Evolutionary conservation across 1,139 yeast genomes (phyloP).

Genomic region (Pichia sp.): DNA sequence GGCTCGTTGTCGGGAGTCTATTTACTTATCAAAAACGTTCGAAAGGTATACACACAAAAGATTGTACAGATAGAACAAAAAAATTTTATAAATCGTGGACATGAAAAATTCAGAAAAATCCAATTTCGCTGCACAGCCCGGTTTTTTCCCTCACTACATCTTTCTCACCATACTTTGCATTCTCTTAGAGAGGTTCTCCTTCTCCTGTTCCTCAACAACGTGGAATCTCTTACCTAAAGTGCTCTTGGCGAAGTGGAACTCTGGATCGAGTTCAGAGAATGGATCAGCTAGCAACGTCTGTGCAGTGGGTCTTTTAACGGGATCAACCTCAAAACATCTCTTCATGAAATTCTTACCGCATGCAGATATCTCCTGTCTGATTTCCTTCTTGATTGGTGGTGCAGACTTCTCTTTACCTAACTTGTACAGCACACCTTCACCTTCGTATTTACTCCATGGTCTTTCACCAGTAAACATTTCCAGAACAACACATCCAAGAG

Average conservation of each 20-base stretch:
- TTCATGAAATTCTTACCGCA: conserved; percentile 72
- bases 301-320: conserved; percentile 88
- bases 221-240: conserved; percentile 57
- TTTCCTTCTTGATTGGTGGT: conserved; percentile 94
- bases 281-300: conserved; percentile 57
- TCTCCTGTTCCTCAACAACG: conserved; percentile 43
- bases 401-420: conserved; percentile 81
- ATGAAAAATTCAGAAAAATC: neutral
- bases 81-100: neutral
- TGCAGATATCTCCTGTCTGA: conserved; percentile 56
- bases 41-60: neutral
- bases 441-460: conserved; percentile 82
- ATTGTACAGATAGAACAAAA: neutral
- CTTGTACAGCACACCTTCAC: conserved; percentile 70
- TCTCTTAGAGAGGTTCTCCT: conserved; percentile 27
- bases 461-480: conserved; percentile 92
- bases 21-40: too few relatives aligned
- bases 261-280: conserved; percentile 50
- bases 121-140: neutral
- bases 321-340: conserved; percentile 77
- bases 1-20: too few relatives aligned
- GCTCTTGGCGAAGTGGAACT: conserved; percentile 63
- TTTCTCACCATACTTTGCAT: conserved; percentile 22
- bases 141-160: conserved; percentile 3
- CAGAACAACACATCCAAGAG: conserved; percentile 91